A percentile compares a stretch with the other conserved stretches of the same genome.
Conservation (phyloP, 2,329 filamentous ascomycete species). For the Macrophomina tecta region DNA sequence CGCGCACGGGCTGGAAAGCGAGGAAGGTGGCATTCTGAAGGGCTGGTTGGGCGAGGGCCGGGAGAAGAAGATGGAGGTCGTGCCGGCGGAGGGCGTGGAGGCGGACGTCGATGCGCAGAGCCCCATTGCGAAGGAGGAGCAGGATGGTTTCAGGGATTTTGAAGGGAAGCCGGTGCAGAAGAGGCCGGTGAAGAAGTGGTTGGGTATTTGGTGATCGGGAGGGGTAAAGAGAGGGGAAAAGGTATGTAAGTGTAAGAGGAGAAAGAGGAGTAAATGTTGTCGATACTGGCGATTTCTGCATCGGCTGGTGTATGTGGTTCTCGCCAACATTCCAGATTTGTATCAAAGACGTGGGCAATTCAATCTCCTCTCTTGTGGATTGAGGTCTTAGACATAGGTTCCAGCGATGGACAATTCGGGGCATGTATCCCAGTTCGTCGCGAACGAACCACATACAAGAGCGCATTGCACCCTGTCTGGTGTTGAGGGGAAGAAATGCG, state of each 20-base stretch:
- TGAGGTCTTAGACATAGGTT: not conserved
- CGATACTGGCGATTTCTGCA: not conserved
- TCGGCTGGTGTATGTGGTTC: not conserved
- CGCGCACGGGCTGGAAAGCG: constrained; percentile 69
- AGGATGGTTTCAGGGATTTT: constrained; percentile 48
- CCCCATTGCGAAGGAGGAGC: constrained; percentile 38
- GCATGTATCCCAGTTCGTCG: no score
- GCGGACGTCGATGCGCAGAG: not conserved
- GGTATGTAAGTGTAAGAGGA: not conserved
- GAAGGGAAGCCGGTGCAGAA: constrained; percentile 45
- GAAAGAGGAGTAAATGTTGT: not conserved
- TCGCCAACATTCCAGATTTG: not conserved
- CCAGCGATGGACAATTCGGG: not conserved
- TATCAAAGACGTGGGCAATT: not conserved
- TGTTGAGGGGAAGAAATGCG: no score
- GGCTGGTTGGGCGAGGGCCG: constrained; percentile 44
- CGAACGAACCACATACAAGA: no score
- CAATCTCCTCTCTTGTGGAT: constrained; percentile 8
- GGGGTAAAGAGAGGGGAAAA: not conserved
- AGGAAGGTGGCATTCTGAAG: constrained; percentile 38
- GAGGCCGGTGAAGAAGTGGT: constrained; percentile 76
- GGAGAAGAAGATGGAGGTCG: constrained; percentile 32
- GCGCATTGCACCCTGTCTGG: no score
- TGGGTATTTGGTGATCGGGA: constrained; percentile 70
- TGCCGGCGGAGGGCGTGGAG: not conserved